Conservation (phyloP, 2,329 filamentous ascomycete genomes). For the Sporothrix variecibatus region DNA sequence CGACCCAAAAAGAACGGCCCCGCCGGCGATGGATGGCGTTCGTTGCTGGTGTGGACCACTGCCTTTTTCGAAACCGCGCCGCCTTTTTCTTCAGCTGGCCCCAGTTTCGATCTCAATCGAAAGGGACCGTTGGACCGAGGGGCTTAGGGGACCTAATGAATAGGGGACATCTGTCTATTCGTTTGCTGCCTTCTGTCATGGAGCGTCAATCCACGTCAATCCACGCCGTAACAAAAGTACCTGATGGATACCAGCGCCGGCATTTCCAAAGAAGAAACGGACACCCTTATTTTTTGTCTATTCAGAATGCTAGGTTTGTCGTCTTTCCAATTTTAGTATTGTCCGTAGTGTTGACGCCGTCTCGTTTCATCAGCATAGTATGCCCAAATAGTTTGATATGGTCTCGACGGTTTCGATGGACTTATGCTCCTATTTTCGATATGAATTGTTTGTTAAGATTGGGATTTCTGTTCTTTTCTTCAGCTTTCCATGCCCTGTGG, state of each 20-base stretch:
- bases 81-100: neutral
- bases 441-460: neutral
- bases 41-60: neutral
- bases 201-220: neutral
- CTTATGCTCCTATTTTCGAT: neutral
- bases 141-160: too few species aligned
- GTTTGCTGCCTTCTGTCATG: too few species aligned
- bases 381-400: neutral
- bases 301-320: neutral
- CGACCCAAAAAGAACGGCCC: neutral
- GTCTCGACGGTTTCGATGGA: neutral
- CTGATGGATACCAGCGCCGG: neutral
- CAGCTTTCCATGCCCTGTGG: neutral
- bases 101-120: neutral
- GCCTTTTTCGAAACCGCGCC: neutral
- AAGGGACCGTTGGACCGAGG: neutral
- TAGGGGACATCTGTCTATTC: too few species aligned
- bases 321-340: neutral
- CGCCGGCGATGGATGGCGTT: constrained; percentile 7
- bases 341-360: constrained; percentile 4
- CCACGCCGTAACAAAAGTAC: neutral
- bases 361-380: constrained; percentile 15
- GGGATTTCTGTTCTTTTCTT: constrained; percentile 3
- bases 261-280: neutral
- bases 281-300: neutral